phyloP scores from a whole-genome alignment of 176 grass and related monocot species.

The Tillandsia fasciculata region DNA sequence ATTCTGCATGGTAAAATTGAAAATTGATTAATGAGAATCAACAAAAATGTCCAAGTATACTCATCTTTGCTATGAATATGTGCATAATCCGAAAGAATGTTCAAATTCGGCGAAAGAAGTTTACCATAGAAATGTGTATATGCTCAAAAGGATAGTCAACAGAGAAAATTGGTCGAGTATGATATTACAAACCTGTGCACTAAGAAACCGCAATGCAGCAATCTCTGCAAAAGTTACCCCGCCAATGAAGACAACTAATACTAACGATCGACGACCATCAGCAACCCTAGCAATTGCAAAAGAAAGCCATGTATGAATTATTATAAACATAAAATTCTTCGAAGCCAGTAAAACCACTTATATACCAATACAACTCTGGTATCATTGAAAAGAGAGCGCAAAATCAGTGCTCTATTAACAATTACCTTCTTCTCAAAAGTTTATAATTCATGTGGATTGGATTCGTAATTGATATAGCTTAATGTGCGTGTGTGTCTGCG shows the following conservation, averaged over 20 bases:
- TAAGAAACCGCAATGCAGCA: constrained; percentile 90
- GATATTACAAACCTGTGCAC: constrained; percentile 53
- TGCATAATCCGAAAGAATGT: too few species aligned
- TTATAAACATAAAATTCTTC: not conserved
- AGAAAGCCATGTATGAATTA: not conserved
- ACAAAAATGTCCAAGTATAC: too few species aligned
- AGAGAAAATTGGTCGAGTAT: not conserved
- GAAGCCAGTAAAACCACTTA: not conserved
- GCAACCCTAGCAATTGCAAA: constrained; percentile 33
- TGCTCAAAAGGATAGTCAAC: constrained; percentile 3
- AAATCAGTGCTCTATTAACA: too few species aligned
- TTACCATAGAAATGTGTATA: constrained; percentile 5
- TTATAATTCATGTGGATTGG: too few species aligned
- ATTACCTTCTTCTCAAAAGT: too few species aligned
- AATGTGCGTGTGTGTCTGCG: too few species aligned
- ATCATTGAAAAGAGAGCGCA: not conserved
- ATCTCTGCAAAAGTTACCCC: constrained; percentile 87
- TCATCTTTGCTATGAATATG: too few species aligned
- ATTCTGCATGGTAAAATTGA: too few species aligned
- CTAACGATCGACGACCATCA: constrained; percentile 58
- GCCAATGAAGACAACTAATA: constrained; percentile 80
- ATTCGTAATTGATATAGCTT: too few species aligned
- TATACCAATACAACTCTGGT: not conserved
- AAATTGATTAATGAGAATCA: too few species aligned
- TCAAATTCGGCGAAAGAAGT: constrained; percentile 1